Conservation (phyloP, 257 asterid genomes). For the Henckelia pumila region DNA sequence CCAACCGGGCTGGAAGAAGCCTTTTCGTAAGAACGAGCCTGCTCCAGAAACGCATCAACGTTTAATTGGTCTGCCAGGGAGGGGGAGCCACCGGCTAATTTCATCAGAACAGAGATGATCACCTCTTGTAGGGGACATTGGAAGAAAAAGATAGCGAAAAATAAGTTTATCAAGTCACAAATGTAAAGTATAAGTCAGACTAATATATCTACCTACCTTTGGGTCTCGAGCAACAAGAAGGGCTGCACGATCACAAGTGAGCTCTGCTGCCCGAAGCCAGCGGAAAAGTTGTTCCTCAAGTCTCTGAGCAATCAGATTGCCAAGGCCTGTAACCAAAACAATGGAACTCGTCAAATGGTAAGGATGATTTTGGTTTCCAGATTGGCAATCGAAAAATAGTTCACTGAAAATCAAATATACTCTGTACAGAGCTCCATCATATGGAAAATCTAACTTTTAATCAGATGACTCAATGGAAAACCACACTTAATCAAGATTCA, state of each 20-base stretch:
- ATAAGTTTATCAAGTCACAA: conserved; percentile 11
- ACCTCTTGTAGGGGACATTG: conserved; percentile 83
- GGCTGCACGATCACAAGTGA: conserved; percentile 96
- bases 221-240: conserved; percentile 93
- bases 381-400: background rate
- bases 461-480: background rate
- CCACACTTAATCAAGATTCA: background rate
- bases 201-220: conserved; percentile 51
- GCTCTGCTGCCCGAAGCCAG: conserved; percentile 98
- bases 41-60: conserved; percentile 96
- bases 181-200: conserved; percentile 1
- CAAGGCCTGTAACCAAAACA: conserved; percentile 53
- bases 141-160: conserved; percentile 26
- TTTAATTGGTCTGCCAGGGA: conserved; percentile 86
- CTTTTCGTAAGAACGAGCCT: conserved; percentile 90
- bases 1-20: conserved; percentile 95
- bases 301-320: conserved; percentile 81
- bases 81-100: conserved; percentile 98
- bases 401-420: background rate
- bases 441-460: background rate
- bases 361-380: background rate
- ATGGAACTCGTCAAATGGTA: conserved; percentile 21
- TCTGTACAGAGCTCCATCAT: background rate
- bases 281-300: conserved; percentile 92
- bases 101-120: conserved; percentile 94